Percentiles rank a stretch among this genome's conserved stretches.
Conservation (phyloP, 1,284 basidiomycete genomes). For the Rhodotorula sp. region DNA sequence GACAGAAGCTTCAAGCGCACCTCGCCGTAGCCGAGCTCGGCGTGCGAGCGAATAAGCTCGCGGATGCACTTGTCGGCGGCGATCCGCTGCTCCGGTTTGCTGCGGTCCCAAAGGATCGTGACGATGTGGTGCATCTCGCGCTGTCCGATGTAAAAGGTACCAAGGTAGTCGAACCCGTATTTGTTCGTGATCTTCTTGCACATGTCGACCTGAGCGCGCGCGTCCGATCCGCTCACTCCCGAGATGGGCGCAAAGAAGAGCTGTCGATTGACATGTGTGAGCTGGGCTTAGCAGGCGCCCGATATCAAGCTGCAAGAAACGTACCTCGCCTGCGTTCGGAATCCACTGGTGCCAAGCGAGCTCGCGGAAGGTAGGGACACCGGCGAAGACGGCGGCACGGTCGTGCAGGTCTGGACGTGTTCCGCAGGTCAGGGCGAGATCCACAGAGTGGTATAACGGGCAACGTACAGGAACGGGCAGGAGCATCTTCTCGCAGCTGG, state of each 20-base stretch:
- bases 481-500: conserved; percentile 30
- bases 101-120: conserved; percentile 43
- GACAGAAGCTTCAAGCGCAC: conserved; percentile 6
- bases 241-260: conserved; percentile 45
- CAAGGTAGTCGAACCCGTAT: conserved; percentile 44
- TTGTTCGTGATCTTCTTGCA: conserved; percentile 21
- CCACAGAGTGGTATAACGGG: too few species aligned
- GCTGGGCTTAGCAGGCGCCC: too few species aligned
- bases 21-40: conserved; percentile 44
- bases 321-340: conserved; percentile 10
- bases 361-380: conserved; percentile 41
- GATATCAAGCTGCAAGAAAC: too few species aligned
- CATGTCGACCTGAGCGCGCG: conserved; percentile 18
- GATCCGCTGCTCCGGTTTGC: conserved; percentile 40
- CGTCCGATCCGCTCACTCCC: conserved; percentile 36
- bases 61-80: conserved; percentile 35
- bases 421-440: too few species aligned
- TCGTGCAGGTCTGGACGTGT: conserved; percentile 28
- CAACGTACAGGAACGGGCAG: not conserved
- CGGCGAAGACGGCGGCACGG: conserved; percentile 43
- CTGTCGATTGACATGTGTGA: not conserved
- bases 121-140: conserved; percentile 43
- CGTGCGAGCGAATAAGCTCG: conserved; percentile 43
- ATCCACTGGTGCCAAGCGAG: conserved; percentile 17
- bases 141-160: conserved; percentile 29